These are phyloP conservation scores for Syzygium aromaticum DNA, from an alignment of 345 rosid genomes.

Conservation along the genomic window DNA sequence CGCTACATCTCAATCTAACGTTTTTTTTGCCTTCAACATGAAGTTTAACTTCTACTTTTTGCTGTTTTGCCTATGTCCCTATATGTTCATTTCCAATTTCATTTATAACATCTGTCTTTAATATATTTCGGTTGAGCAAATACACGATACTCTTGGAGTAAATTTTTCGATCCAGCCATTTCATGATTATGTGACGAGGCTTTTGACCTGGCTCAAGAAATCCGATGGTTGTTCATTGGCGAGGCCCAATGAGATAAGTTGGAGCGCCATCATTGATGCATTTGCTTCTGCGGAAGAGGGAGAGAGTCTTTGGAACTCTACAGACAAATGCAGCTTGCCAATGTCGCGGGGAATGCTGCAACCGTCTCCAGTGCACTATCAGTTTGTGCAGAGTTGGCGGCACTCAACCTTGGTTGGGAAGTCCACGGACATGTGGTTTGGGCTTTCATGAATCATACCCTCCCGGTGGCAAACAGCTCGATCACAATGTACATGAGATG, in stretches of 20 bases:
- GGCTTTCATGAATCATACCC: constrained; percentile 34
- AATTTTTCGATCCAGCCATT: not conserved
- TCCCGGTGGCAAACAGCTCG: constrained; percentile 60
- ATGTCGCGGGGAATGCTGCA: constrained; percentile 37
- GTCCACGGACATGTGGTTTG: constrained; percentile 58
- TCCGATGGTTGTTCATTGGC: constrained; percentile 9
- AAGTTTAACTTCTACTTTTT: not conserved
- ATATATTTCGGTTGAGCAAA: not conserved
- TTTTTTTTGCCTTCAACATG: not conserved
- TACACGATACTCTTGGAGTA: not conserved
- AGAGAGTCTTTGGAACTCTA: constrained; percentile 6
- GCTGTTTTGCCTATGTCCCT: not conserved
- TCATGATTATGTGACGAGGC: constrained; percentile 43
- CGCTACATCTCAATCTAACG: not conserved
- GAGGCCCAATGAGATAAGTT: constrained; percentile 59
- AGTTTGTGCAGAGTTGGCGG: constrained; percentile 59
- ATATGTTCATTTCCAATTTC: not conserved
- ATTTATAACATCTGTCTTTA: not conserved
- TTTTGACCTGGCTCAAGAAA: constrained; percentile 36
- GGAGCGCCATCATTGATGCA: constrained; percentile 64
- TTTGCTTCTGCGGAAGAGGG: constrained; percentile 40
- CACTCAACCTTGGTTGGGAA: constrained; percentile 47
- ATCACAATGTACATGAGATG: constrained; percentile 76
- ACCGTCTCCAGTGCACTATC: constrained; percentile 56
- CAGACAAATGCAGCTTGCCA: constrained; percentile 13